Evolutionary conservation across 805 yeast genomes (phyloP).

Genomic region (Kurtzmaniella cleridarum): DNA sequence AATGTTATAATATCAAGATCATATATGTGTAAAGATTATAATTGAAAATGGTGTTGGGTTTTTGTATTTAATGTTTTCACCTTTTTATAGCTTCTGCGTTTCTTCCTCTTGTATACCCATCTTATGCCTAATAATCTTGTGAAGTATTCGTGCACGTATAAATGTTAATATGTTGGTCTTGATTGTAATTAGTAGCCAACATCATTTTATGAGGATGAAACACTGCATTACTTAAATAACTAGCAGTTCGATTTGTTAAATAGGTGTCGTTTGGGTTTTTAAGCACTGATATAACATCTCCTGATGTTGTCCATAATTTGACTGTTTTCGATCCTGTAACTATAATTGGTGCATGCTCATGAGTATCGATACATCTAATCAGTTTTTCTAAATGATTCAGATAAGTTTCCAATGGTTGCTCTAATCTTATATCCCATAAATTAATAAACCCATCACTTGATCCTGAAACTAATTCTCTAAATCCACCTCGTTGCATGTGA

Average conservation of each 20-base stretch:
- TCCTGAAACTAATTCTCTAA: constrained; percentile 82
- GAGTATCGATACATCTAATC: constrained; percentile 68
- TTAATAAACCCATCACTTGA: constrained; percentile 76
- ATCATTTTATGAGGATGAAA: constrained; percentile 95
- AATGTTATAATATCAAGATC: too few relatives aligned
- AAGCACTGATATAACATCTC: constrained; percentile 63
- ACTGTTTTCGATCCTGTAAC: constrained; percentile 81
- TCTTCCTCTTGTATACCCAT: too few relatives aligned
- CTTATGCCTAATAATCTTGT: constrained; percentile 32
- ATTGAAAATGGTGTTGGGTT: too few relatives aligned
- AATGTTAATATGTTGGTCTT: constrained; percentile 65
- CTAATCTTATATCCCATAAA: constrained; percentile 83
- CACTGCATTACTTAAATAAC: constrained; percentile 59
- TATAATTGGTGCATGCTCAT: constrained; percentile 94
- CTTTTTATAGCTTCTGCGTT: too few relatives aligned
- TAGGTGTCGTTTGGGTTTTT: constrained; percentile 43
- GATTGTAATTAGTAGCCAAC: constrained; percentile 79
- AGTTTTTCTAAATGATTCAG: constrained; percentile 47
- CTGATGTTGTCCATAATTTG: constrained; percentile 81
- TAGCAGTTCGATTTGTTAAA: constrained; percentile 41
- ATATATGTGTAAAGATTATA: too few relatives aligned
- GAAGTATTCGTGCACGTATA: constrained; percentile 40
- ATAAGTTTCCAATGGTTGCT: constrained; percentile 66
- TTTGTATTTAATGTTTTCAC: too few relatives aligned
- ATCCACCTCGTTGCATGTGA: constrained; percentile 96